Evolutionary conservation across 257 asterid genomes (phyloP).

Genomic region (Plantago elongata): DNA sequence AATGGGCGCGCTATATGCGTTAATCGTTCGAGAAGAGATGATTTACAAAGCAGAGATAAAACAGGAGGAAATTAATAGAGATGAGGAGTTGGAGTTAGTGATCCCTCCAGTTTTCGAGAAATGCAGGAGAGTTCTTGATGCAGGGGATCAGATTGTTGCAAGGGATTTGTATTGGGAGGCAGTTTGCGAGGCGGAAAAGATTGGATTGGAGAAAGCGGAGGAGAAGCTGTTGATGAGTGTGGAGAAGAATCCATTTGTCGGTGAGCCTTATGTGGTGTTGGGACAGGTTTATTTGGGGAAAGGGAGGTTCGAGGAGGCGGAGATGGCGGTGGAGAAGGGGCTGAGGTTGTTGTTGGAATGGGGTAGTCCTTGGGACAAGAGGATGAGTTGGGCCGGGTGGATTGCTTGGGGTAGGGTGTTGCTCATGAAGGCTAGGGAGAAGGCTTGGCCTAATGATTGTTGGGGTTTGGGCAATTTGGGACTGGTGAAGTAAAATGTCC

Average conservation of each 20-base stretch:
- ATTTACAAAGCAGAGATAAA: constrained; percentile 23
- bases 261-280: constrained; percentile 64
- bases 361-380: constrained; percentile 97
- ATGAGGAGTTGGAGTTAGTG: constrained; percentile 54
- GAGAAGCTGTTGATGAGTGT: constrained; percentile 40
- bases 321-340: constrained; percentile 56
- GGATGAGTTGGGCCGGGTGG: constrained; percentile 93
- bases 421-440: constrained; percentile 54
- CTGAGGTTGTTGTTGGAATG: constrained; percentile 65
- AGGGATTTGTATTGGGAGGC: constrained; percentile 85
- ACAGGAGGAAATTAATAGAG: constrained; percentile 7
- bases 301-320: constrained; percentile 59
- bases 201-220: constrained; percentile 53
- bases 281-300: constrained; percentile 57
- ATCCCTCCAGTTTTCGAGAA: constrained; percentile 60
- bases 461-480: constrained; percentile 77
- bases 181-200: constrained; percentile 42
- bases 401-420: constrained; percentile 78
- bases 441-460: constrained; percentile 55
- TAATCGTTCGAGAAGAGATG: constrained; percentile 63
- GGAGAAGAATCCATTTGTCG: constrained; percentile 75
- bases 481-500: constrained; percentile 1
- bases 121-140: constrained; percentile 41
- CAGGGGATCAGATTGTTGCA: constrained; percentile 46
- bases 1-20: constrained; percentile 60